phyloP scores from a whole-genome alignment of 495 filamentous ascomycete species.

The Lepraria neglecta region DNA sequence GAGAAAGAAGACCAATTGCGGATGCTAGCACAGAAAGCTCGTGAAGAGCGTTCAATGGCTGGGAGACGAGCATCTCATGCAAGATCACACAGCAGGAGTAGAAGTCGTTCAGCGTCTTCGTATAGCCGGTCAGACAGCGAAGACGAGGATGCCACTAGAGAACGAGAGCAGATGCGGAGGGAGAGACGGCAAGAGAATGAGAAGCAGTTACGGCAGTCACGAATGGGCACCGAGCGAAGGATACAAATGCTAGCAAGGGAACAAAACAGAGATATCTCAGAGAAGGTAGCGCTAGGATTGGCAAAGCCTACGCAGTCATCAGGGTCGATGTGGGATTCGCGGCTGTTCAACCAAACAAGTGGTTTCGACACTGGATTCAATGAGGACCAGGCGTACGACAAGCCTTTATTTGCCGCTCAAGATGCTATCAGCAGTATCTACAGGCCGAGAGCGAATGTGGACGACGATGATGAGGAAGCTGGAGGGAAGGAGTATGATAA shows the following conservation, averaged over 20 bases:
- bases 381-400: conserved; percentile 96
- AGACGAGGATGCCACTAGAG: conserved; percentile 61
- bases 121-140: conserved; percentile 53
- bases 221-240: conserved; percentile 88
- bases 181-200: conserved; percentile 79
- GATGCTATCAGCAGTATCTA: conserved; percentile 96
- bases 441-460: conserved; percentile 61
- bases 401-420: conserved; percentile 92
- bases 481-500: conserved; percentile 77
- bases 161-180: conserved; percentile 67
- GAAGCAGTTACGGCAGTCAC: conserved; percentile 82
- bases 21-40: conserved; percentile 80
- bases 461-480: conserved; percentile 71
- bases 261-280: conserved; percentile 93
- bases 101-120: conserved; percentile 51
- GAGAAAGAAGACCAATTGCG: conserved; percentile 93
- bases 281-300: conserved; percentile 91
- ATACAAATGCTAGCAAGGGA: conserved; percentile 90
- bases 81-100: conserved; percentile 43
- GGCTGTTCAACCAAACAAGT: conserved; percentile 88
- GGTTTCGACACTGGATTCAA: conserved; percentile 91
- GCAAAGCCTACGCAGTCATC: conserved; percentile 87
- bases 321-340: conserved; percentile 94
- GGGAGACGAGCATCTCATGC: conserved; percentile 43
- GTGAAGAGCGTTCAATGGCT: conserved; percentile 64